Base-by-base conservation (phyloP, 2,329 filamentous ascomycete species). In the Canariomyces notabilis region DNA sequence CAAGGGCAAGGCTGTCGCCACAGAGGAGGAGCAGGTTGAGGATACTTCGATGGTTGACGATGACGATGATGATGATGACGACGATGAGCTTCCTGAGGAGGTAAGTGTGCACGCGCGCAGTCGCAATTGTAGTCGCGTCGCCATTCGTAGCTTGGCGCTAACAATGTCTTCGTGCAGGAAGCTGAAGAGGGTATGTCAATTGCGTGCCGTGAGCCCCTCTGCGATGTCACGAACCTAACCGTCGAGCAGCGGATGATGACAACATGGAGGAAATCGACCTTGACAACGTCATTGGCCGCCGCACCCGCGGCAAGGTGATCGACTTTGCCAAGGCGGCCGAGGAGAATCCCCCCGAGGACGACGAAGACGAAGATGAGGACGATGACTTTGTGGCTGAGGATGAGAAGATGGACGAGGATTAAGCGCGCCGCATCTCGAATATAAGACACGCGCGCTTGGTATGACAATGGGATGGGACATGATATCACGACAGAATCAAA, bases 271-370 rank as follows among this genome's bases (percentile, higher is more conserved):
- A 91, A 70, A 96, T 98, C 66, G 88, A 95, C 64, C 74, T 80
- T 47, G 79, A 80, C 66, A 97, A 97, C 77, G 95, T 97, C 66
- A 82, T 97, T 63, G 84, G 84, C 53, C 80, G 83, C 60, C 91
- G 93, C 68, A 97, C 91, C 54, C 91, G 91, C 62, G 90, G 90
- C 64, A 87, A 88, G 68, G 78, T 83, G 62, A 96, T 97, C 65
- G 88, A 97, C 76, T 97, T 88, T 70, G 85, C 86, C 61, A 89
- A 95, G 74, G 90, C 90, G 16, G 89, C 88, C 20, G 77, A 86
- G 68, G 82, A 95, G 67, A 79, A 86, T 59, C 81, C 79, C 37
- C 79, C 75, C 54, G 79, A 82, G n/a, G 83, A 87, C 6, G 86
- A 90, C 5, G 86, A 88, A 12, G 83, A 91, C 22, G 88, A 89